Conservation (phyloP, 2,329 filamentous ascomycete species). For the Aspergillus sp. region DNA sequence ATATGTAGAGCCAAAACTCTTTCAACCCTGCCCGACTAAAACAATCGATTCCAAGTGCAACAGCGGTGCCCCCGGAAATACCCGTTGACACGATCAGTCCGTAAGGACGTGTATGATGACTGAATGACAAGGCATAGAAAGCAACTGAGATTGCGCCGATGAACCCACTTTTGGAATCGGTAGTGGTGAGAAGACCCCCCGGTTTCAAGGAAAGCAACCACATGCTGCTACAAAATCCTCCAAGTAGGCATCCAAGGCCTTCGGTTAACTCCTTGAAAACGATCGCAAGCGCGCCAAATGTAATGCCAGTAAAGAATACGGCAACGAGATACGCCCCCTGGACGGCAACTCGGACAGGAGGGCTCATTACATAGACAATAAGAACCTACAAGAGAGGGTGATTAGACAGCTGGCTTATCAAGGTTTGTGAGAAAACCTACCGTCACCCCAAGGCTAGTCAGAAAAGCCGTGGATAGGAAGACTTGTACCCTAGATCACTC, state of each 20-base stretch:
- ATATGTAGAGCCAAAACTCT: slow-evolving; percentile 94
- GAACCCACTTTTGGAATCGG: slow-evolving; percentile 68
- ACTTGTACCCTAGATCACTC: slow-evolving; percentile 62
- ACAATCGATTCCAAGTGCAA: slow-evolving; percentile 85
- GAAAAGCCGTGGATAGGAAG: slow-evolving; percentile 76
- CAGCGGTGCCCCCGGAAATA: slow-evolving; percentile 77
- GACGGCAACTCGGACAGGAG: slow-evolving; percentile 71
- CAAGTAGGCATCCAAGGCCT: slow-evolving; percentile 82
- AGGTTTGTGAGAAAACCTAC: slow-evolving; percentile 37
- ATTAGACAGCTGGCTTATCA: background rate
- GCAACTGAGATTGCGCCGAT: slow-evolving; percentile 71
- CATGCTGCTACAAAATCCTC: slow-evolving; percentile 84
- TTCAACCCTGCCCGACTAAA: slow-evolving; percentile 88
- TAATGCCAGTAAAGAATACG: slow-evolving; percentile 68
- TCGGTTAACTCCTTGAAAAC: slow-evolving; percentile 83
- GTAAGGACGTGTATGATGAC: slow-evolving; percentile 74
- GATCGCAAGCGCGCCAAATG: slow-evolving; percentile 72
- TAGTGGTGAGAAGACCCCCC: slow-evolving; percentile 70
- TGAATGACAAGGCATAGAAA: slow-evolving; percentile 75
- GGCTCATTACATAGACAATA: slow-evolving; percentile 84
- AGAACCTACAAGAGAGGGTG: slow-evolving; percentile 54
- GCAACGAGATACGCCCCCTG: slow-evolving; percentile 89
- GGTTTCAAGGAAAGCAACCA: slow-evolving; percentile 80
- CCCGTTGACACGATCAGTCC: slow-evolving; percentile 74
- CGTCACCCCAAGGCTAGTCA: slow-evolving; percentile 71